Percentiles rank a stretch among this genome's conserved stretches.
Conservation (phyloP, 2,329 filamentous ascomycete genomes). For the Fusarium sp. region DNA sequence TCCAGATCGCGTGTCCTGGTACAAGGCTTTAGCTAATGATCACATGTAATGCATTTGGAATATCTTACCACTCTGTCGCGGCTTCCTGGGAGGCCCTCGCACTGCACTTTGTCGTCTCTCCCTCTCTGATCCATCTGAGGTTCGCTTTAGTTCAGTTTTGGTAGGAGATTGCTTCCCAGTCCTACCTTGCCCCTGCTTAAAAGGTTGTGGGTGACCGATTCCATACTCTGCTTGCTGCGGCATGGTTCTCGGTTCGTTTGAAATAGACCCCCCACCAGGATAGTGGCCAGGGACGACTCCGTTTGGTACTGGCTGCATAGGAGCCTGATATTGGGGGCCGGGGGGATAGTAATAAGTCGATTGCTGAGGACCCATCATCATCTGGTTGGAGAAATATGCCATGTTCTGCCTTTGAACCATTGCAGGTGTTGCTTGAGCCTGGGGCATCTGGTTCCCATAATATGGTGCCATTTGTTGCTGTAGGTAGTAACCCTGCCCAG, state of each 20-base stretch:
- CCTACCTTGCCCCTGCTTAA: constrained; percentile 45
- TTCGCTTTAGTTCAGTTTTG: constrained; percentile 35
- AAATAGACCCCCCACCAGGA: constrained; percentile 41
- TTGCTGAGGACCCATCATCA: constrained; percentile 59
- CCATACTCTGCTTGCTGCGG: constrained; percentile 29
- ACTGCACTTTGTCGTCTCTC: constrained; percentile 47
- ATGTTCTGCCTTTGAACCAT: constrained; percentile 56
- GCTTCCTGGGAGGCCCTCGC: constrained; percentile 54
- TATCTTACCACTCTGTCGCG: constrained; percentile 70
- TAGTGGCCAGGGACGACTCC: constrained; percentile 55
- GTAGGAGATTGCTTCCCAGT: constrained; percentile 22
- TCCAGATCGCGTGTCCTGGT: constrained; percentile 89
- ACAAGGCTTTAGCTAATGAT: constrained; percentile 13
- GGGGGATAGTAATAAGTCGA: constrained; percentile 61
- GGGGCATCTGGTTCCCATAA: constrained; percentile 57
- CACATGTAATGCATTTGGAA: constrained; percentile 19
- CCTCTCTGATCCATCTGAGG: constrained; percentile 38
- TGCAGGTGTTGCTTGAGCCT: constrained; percentile 52
- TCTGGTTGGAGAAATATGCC: constrained; percentile 59
- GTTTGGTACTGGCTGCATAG: constrained; percentile 48
- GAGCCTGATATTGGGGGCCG: constrained; percentile 54
- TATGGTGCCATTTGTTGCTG: constrained; percentile 60
- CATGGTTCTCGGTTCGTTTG: constrained; percentile 46
- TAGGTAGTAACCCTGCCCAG: constrained; percentile 61
- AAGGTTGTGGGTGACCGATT: constrained; percentile 14